These are phyloP conservation scores for Aspergillus alliaceus DNA, from an alignment of 2,329 filamentous ascomycete genomes.

Conservation along the genomic window DNA sequence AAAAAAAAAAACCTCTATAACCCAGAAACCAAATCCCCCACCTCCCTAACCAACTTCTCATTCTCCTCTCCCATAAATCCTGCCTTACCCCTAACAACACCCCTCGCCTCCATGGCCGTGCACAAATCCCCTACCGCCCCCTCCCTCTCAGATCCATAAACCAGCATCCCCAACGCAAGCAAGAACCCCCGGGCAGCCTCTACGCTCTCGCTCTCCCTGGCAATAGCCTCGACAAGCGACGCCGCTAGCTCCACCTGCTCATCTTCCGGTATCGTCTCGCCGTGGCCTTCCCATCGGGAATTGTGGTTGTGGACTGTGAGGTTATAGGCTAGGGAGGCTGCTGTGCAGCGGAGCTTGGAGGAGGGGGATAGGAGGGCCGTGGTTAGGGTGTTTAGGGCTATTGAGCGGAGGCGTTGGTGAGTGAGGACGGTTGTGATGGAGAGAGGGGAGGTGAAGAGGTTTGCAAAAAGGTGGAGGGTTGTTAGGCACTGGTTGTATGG, in stretches of 20 bases:
- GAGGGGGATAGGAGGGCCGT: constrained; percentile 75
- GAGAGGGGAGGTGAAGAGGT: constrained; percentile 74
- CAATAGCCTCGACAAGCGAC: constrained; percentile 73
- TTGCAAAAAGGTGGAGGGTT: constrained; percentile 78
- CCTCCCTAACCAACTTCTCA: constrained; percentile 34
- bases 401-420: constrained; percentile 52
- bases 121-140: constrained; percentile 81
- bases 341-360: constrained; percentile 77
- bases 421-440: constrained; percentile 68
- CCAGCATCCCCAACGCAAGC: constrained; percentile 71
- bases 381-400: constrained; percentile 69
- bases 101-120: constrained; percentile 71
- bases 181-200: constrained; percentile 78
- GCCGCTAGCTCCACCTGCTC: constrained; percentile 81
- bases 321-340: constrained; percentile 82
- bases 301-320: constrained; percentile 70
- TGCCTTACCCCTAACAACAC: constrained; percentile 55
- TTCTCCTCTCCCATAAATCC: background rate
- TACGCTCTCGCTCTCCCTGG: constrained; percentile 49
- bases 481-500: constrained; percentile 63
- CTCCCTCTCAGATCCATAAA: constrained; percentile 67
- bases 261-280: constrained; percentile 62
- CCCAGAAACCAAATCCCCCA: constrained; percentile 44
- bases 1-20: constrained; percentile 27
- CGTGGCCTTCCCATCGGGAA: constrained; percentile 57